phyloP scores from a whole-genome alignment of 768 basidiomycete species.

The Mycena rosella region DNA sequence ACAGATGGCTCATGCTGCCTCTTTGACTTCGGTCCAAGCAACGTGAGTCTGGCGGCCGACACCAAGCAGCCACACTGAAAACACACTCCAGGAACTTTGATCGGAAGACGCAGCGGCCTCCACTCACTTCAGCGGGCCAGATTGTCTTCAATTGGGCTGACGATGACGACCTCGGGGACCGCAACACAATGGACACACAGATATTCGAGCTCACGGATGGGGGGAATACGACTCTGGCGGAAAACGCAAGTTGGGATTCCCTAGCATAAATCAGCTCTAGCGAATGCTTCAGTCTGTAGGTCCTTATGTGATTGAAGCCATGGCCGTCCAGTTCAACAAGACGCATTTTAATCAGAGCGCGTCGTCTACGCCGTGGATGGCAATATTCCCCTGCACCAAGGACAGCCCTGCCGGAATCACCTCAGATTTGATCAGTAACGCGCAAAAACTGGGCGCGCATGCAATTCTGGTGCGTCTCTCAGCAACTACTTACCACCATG shows the following conservation, averaged over 20 bases:
- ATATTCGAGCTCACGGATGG: slow-evolving; percentile 25
- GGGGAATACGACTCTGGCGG: slow-evolving; percentile 12
- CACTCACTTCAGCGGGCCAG: slow-evolving; percentile 3
- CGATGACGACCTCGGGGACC: slow-evolving; percentile 8
- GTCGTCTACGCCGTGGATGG: slow-evolving; percentile 21
- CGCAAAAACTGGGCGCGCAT: slow-evolving; percentile 21
- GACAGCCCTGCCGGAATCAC: slow-evolving; percentile 3
- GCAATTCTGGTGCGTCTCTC: slow-evolving; percentile 20
- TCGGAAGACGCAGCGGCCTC: neutral
- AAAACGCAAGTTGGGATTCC: slow-evolving; percentile 5
- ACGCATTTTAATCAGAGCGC: slow-evolving; percentile 17
- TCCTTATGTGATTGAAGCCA: slow-evolving; percentile 12
- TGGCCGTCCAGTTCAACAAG: slow-evolving; percentile 30
- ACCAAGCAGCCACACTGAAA: no score
- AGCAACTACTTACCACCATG: neutral
- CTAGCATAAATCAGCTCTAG: neutral
- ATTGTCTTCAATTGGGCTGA: slow-evolving; percentile 30
- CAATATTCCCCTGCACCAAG: slow-evolving; percentile 6
- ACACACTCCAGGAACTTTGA: slow-evolving; percentile 20
- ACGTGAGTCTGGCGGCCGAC: no score
- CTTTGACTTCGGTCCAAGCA: no score
- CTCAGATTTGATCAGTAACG: slow-evolving; percentile 19
- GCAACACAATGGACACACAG: slow-evolving; percentile 3
- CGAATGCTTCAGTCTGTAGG: neutral
- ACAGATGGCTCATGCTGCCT: no score